Base-by-base conservation (phyloP, 345 rosid species). In the Linum lewisii region DNA sequence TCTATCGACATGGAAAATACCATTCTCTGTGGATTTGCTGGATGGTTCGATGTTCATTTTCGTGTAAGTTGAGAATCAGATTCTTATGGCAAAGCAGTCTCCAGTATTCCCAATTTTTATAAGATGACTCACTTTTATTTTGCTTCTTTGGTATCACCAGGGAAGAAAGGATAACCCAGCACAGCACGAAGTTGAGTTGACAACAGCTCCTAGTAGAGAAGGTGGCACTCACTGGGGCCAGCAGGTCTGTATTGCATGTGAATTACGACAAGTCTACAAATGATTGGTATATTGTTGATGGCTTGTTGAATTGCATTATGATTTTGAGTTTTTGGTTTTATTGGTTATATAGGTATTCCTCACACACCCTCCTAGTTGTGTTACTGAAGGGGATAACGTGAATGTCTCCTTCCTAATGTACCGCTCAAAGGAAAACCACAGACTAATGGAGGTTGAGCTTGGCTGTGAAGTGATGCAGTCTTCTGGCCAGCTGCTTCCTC, bases 1-100 rank as follows among this genome's bases (percentile, higher is more conserved):
- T 63, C 78, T 60, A 75, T 89, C 64, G 77, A 58, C 49, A 51
- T 66, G 65, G 75, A 67, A 54, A 57, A 71, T 63, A 68, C 86
- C 25, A 77, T 75, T 66, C 84, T 92, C 26, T 83, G 84, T 63
- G 98, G 94, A 45, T 89, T 88, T 71, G 84, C 76, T 58, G 98
- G 98, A 77, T 92, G 98, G 98, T 92, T 92, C 54, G 98, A 92
- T 72, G 97, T 92, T 75, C 95, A 84, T 72, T 92, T 92, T 71
- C 75, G 82, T 75, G 99, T 90, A 74, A 83, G 93, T 79, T 60
- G 64, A 45, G 54, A 61, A 32, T 57, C 53, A 51, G 4, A 51
- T 20, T 61, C 59, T 54, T 21, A 8, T 50, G 4, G 14, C 57
- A 24, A 51, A 51, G 21, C 18, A 15, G 25, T 13, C 23, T 34